Evolutionary conservation across 371 early-diverging fungal genomes (phyloP).

Genomic region (Mortierella sp.): DNA sequence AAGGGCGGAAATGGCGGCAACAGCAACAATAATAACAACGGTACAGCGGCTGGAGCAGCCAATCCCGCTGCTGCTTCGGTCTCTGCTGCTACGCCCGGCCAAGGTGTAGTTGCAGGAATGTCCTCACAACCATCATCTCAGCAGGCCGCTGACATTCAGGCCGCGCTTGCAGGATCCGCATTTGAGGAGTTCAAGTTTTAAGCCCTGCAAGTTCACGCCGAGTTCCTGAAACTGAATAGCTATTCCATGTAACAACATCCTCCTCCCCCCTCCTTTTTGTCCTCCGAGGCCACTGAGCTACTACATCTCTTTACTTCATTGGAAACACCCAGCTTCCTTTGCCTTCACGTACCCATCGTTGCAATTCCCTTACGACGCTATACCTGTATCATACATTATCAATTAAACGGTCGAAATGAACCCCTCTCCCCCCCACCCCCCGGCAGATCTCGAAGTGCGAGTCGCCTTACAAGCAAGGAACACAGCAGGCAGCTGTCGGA

Average conservation of each 20-base stretch:
- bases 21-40: constrained; percentile 10
- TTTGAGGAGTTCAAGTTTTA: constrained; percentile 55
- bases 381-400: too few relatives aligned
- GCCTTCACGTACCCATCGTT: too few relatives aligned
- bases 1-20: constrained; percentile 54
- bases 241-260: constrained; percentile 10
- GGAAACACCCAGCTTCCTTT: too few relatives aligned
- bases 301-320: too few relatives aligned
- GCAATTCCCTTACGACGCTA: too few relatives aligned
- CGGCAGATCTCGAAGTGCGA: too few relatives aligned
- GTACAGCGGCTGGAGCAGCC: constrained; percentile 21
- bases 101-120: constrained; percentile 7
- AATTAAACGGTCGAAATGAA: too few relatives aligned
- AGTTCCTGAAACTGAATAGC: too few relatives aligned
- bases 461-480: too few relatives aligned
- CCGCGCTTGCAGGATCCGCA: constrained; percentile 48
- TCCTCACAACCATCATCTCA: constrained; percentile 35
- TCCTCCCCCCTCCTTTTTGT: not conserved
- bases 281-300: not conserved
- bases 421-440: too few relatives aligned
- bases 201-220: not conserved
- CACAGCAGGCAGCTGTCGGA: too few relatives aligned
- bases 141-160: constrained; percentile 43
- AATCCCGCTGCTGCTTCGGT: constrained; percentile 2
- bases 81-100: constrained; percentile 4